Base-by-base conservation (phyloP, 768 basidiomycete genomes). In the Pleurotus djamor region DNA sequence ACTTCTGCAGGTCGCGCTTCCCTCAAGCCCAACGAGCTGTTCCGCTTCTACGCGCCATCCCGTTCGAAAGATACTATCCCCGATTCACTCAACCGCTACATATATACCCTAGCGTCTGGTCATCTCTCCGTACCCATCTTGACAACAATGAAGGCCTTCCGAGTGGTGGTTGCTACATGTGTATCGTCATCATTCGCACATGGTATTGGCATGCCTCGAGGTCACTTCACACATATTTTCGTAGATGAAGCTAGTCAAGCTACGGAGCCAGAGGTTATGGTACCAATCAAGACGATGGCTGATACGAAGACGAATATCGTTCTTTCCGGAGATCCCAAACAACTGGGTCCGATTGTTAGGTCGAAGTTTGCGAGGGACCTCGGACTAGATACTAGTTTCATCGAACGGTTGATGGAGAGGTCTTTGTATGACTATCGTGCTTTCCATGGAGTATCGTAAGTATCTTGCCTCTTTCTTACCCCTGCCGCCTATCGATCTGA, bases 231-330 rank as follows among this genome's bases (percentile, higher is more conserved):
- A 7, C 86, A 90, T 60, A 84, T 91, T 10, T 86, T 90, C 65
- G 70, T 88, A 6, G 88, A 91, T 63, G 88, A 91, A 66, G 88
- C 87, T 0, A 87, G 86, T 0, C 88, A 91, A 64, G 86, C 87
- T 1, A 85, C 83, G 0, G 88, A 91, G 67, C 85, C 87, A 0
- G 88, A 89, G 66, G 76, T 76, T 0, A 84, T 88, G 69, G 76
- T 88, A 12, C 69, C 82, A 0, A 80, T 89, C 70, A 86, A 86
- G 71, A 83, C 82, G 0, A 76, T 88, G 69, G 82, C 84, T 0
- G 76, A 81, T 57, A 67, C 67, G 3, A 56, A 64, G 0, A 90
- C 88, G 0, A 86, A 83, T 49, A 69, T 90, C 21, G 68, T 90
- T 3, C 74, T 91, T 0, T 82, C 86, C 1, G 88, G 89, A 0